Percentiles rank a stretch among this genome's conserved stretches.
Conservation (phyloP, 305 asterid species). For the Fraxinus paxiana region DNA sequence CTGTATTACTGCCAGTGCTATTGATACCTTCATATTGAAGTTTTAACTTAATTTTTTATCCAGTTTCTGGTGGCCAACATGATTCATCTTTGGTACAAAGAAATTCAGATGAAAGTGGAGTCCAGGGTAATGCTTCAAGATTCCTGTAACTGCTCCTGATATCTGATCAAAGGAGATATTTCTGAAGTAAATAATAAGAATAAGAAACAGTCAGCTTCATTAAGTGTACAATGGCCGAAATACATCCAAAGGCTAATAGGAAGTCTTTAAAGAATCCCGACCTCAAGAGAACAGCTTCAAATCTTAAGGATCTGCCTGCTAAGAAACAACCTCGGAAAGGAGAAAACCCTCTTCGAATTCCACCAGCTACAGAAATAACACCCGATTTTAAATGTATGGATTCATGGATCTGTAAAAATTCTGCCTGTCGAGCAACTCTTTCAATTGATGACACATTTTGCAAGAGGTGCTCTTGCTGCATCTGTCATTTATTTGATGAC, state of each 20-base stretch:
- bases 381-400: constrained; percentile 46
- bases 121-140: constrained; percentile 26
- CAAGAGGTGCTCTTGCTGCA: constrained; percentile 95
- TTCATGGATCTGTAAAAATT: constrained; percentile 79
- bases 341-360: constrained; percentile 68
- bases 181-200: constrained; percentile 28
- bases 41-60: not conserved
- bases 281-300: constrained; percentile 23
- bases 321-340: constrained; percentile 70
- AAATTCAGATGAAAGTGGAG: constrained; percentile 33
- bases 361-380: constrained; percentile 46
- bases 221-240: constrained; percentile 33
- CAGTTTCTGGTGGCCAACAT: constrained; percentile 41
- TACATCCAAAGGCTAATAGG: constrained; percentile 25
- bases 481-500: constrained; percentile 84
- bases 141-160: constrained; percentile 29
- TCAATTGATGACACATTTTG: constrained; percentile 80
- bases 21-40: not conserved
- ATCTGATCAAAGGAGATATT: constrained; percentile 32
- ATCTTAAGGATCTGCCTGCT: constrained; percentile 43
- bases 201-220: constrained; percentile 26
- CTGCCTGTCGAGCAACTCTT: constrained; percentile 76
- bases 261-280: constrained; percentile 26
- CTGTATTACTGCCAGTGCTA: not conserved
- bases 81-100: constrained; percentile 34